These are phyloP conservation scores for Ballota nigra DNA, from an alignment of 257 asterid genomes.

Conservation along the genomic window DNA sequence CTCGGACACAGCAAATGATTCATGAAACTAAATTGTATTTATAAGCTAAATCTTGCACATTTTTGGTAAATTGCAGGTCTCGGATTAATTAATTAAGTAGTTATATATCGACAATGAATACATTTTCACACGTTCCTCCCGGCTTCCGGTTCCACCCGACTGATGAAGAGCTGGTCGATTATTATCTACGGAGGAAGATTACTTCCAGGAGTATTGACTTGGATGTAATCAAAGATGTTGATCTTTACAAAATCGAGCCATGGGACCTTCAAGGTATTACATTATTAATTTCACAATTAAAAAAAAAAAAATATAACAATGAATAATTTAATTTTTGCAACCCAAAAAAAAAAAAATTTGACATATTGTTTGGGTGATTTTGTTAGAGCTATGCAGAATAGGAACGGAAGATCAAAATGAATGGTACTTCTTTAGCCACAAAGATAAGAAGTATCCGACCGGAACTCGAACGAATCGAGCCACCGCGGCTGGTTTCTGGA, in stretches of 20 bases:
- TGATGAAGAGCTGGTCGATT: conserved; percentile 91
- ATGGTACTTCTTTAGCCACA: conserved; percentile 95
- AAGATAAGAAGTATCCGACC: conserved; percentile 88
- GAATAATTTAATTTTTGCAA: neutral
- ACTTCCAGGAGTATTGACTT: conserved; percentile 57
- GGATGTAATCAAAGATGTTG: conserved; percentile 82
- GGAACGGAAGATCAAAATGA: conserved; percentile 83
- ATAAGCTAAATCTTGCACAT: neutral
- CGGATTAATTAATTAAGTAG: neutral
- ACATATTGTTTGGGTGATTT: conserved; percentile 1
- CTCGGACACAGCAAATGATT: neutral
- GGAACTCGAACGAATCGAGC: conserved; percentile 94
- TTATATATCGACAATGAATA: no score
- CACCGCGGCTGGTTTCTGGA: conserved; percentile 92
- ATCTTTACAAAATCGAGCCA: conserved; percentile 91
- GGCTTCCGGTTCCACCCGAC: conserved; percentile 96
- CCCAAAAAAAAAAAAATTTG: neutral
- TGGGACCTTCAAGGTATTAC: conserved; percentile 94
- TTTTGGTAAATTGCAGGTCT: conserved; percentile 33
- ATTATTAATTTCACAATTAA: no score
- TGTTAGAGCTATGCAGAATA: conserved; percentile 75
- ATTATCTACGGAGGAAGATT: conserved; percentile 76
- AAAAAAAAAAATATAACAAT: neutral
- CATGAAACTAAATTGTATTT: neutral
- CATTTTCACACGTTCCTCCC: conserved; percentile 84